A percentile compares a stretch with the other conserved stretches of the same genome.
Evolutionary conservation across 345 rosid species (phyloP).

Genomic region (Moricandia arvensis): DNA sequence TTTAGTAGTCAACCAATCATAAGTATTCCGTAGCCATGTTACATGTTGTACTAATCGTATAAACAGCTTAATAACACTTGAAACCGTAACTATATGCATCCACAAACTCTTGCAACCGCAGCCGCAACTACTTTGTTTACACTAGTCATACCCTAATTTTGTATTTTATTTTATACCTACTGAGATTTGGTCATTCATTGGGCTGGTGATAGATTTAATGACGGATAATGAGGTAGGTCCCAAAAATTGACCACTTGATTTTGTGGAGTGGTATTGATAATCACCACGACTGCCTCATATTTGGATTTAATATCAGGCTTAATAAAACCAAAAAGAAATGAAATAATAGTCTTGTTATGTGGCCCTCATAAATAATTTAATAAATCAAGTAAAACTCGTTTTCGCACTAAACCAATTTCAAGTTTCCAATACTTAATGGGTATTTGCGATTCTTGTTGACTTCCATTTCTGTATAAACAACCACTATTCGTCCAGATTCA

Average conservation of each 20-base stretch:
- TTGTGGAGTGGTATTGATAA: background rate
- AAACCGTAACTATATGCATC: too few relatives aligned
- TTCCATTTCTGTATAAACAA: background rate
- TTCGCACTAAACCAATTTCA: constrained; percentile 2
- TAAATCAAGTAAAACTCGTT: constrained; percentile 7
- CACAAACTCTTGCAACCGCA: too few relatives aligned
- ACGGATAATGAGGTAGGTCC: background rate
- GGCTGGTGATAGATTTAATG: background rate
- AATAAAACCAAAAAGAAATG: background rate
- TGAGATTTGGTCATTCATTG: background rate
- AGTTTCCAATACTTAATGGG: background rate
- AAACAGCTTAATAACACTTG: too few relatives aligned
- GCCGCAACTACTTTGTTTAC: too few relatives aligned
- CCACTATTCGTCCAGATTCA: background rate
- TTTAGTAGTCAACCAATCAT: too few relatives aligned
- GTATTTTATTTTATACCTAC: background rate
- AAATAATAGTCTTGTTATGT: background rate
- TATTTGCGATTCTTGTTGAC: constrained; percentile 9
- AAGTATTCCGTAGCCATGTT: too few relatives aligned
- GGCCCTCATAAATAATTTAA: background rate
- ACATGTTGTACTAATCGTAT: too few relatives aligned
- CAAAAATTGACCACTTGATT: background rate
- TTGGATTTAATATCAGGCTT: background rate
- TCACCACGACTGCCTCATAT: background rate
- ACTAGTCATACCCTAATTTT: background rate